phyloP scores from a whole-genome alignment of 768 basidiomycete genomes.

The Russula abietina region DNA sequence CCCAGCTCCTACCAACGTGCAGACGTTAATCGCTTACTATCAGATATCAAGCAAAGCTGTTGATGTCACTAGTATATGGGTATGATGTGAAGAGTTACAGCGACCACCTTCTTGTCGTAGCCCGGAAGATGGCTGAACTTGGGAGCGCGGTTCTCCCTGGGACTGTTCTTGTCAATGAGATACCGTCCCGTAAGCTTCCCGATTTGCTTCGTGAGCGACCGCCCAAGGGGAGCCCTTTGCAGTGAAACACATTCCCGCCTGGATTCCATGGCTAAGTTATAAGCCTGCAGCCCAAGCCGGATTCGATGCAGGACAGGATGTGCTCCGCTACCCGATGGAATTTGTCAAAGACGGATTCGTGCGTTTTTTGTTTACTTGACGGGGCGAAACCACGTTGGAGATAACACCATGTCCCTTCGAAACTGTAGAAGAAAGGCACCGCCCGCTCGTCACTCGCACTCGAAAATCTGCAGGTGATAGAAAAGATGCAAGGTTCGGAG shows the following conservation, averaged over 20 bases:
- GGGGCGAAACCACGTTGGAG: neutral
- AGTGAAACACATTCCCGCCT: slow-evolving; percentile 13
- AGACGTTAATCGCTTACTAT: neutral
- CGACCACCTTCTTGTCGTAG: slow-evolving; percentile 4
- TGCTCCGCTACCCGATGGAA: slow-evolving; percentile 12
- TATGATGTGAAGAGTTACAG: slow-evolving; percentile 10
- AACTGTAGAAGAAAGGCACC: slow-evolving; percentile 4
- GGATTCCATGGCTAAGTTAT: slow-evolving; percentile 13
- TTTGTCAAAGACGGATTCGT: slow-evolving; percentile 12
- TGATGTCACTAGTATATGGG: slow-evolving; percentile 11
- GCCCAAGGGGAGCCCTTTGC: neutral
- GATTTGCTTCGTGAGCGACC: neutral
- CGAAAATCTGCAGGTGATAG: slow-evolving; percentile 8
- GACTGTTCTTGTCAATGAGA: slow-evolving; percentile 12
- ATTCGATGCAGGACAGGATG: slow-evolving; percentile 9
- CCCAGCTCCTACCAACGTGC: neutral
- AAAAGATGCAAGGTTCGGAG: slow-evolving; percentile 1
- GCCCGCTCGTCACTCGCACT: slow-evolving; percentile 10
- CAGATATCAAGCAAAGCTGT: slow-evolving; percentile 11
- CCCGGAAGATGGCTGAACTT: slow-evolving; percentile 12
- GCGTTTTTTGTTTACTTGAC: neutral
- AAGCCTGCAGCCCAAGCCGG: slow-evolving; percentile 3
- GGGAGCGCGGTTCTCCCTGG: slow-evolving; percentile 8
- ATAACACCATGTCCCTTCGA: neutral
- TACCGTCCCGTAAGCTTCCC: slow-evolving; percentile 1